A percentile compares a stretch with the other conserved stretches of the same genome.
phyloP scores from a whole-genome alignment of 139 green algal species.

The Mesotaenium endlicherianum region DNA sequence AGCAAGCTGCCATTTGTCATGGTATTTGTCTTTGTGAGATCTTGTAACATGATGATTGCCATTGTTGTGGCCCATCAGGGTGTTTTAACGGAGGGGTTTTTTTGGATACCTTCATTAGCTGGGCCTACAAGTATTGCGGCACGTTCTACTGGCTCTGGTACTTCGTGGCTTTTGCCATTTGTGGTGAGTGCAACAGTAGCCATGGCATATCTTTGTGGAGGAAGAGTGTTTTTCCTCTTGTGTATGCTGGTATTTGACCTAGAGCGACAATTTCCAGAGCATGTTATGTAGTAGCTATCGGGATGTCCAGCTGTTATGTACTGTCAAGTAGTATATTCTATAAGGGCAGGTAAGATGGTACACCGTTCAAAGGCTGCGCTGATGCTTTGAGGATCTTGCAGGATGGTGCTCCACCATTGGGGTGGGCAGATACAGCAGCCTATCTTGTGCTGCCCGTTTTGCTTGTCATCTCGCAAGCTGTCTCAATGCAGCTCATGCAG shows the following conservation, averaged over 20 bases:
- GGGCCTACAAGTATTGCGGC: constrained; percentile 69
- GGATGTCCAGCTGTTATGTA: too few species aligned
- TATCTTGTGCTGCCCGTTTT: constrained; percentile 93
- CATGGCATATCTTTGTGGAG: neutral
- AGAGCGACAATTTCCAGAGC: too few species aligned
- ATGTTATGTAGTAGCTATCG: too few species aligned
- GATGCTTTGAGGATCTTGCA: constrained; percentile 7
- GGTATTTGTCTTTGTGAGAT: too few species aligned
- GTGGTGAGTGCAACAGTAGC: too few species aligned
- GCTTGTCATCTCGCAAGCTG: constrained; percentile 61
- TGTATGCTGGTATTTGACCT: neutral
- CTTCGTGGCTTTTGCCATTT: constrained; percentile 52
- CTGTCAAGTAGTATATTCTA: neutral
- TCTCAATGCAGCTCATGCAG: constrained; percentile 50
- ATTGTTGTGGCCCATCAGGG: too few species aligned
- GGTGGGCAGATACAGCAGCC: constrained; percentile 74
- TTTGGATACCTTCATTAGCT: constrained; percentile 88
- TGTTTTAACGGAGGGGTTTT: constrained; percentile 85
- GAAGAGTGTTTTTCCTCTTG: neutral
- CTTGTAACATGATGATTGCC: too few species aligned
- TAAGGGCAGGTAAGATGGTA: neutral
- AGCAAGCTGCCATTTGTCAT: too few species aligned
- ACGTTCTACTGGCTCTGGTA: constrained; percentile 32
- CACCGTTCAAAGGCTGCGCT: neutral
- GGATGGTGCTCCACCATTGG: constrained; percentile 84